Base-by-base conservation (phyloP, 352 stramenopile genomes). In the Phytophthora sp. region DNA sequence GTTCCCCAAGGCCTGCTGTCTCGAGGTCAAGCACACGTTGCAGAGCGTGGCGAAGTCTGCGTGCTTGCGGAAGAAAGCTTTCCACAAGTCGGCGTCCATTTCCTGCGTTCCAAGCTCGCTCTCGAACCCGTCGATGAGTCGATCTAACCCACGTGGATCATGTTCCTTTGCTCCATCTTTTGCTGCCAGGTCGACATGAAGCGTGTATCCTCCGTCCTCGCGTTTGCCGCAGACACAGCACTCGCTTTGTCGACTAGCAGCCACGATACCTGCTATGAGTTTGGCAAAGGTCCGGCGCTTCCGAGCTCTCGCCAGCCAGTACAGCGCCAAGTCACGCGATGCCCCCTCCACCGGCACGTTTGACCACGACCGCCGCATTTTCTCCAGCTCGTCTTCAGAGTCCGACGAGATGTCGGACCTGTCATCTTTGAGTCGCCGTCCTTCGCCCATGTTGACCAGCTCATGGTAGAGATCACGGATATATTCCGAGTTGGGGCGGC, bases 401-500 rank as follows among this genome's bases (percentile, higher is more conserved):
- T 98, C 94, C 24, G 83, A 97, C 21, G 91, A 98, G 41, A 98
- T 97, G 71, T 98, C 93, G 27, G 84, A 94, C 7, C 93, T 79
- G 72, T 98, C 94, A 7, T 86, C 94, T 9, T 86, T 74, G 35
- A 93, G 80, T 4, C 94, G 84, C n/a, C 82, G 63, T 6, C 92
- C 96, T 65, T 98, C 85, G 54, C 88, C 89, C 86, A 97, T 97
- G 44, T 89, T 90, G 74, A 98, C 94, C 9, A 99, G 84, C 63
- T 99, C 94, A 61, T 97, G 88, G 75, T 99, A 99, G 12, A 99
- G 84, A 71, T 99, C 92, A 20, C 95, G 88, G n/a, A 99, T 82
- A 64, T 98, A 98, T 68, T 99, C 96, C 33, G 91, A 81, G 24
- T 96, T 90, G 35, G 94, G 88, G 0, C 91, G 82, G 0, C 68